Base-by-base conservation (phyloP, 78 protist genomes). In the Dictyostelium capitatum region DNA sequence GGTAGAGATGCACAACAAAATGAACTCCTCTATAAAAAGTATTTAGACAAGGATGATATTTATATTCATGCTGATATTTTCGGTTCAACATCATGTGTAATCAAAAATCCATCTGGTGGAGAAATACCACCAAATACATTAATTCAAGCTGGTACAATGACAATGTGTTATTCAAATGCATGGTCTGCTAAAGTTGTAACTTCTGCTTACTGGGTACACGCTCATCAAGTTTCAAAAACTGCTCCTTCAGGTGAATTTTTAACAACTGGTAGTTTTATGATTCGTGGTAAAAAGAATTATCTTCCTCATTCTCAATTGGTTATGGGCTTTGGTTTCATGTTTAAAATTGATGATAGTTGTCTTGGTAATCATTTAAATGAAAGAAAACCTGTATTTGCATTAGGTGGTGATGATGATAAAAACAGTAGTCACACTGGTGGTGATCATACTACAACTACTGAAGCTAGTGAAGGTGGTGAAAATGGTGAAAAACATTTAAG, bases 1-100 rank as follows among this genome's bases (percentile, higher is more conserved):
- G 99, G 99, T 6, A 73, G 97, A 23, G 99, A 99, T 74, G 96
- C 93, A 41, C 99, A 97, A 82, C 99, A 98, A 91, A 98, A 98
- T 83, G 99, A 99, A 83, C 2, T 95, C 32, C 97, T 95, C 65
- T 95, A 53, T 80, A 81, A 89, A 50, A 89, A 92, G 89, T 89
- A 92, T 48, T 51, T 96, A 25, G 57, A 62, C 6, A 82, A 79
- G 23, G 94, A 84, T 23, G 99, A 99, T 89, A 7, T 96, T 43
- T 99, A 97, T 82, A 95, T 99, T 15, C 99, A 98, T 84, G 99
- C 99, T 1, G 98, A 98, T 62, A 79, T 95, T 14, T 97, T 95
- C 78, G 99, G 99, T 41, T 98, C 99, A 6, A 78, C 98, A 0
- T 78, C 95, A 46, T 92, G 96, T 90, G 74, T 98, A 57, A 73